These are phyloP conservation scores for Colletotrichum zoysiae DNA, from an alignment of 2,329 filamentous ascomycete genomes.

Conservation along the genomic window DNA sequence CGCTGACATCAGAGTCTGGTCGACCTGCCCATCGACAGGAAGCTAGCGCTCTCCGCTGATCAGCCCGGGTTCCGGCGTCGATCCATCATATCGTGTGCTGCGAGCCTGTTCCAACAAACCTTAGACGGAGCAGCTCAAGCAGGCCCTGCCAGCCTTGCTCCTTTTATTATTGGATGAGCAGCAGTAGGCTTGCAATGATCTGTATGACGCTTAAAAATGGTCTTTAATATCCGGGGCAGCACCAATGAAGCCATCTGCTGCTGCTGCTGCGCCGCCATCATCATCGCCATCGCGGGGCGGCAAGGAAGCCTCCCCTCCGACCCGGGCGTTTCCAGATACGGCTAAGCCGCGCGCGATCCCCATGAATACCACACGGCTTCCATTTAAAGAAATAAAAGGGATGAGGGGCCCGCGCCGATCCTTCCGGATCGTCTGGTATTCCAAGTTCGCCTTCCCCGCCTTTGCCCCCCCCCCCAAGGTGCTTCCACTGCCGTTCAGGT, in stretches of 20 bases:
- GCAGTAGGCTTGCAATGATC: not conserved
- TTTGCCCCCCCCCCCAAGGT: too few relatives aligned
- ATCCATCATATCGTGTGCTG: not conserved
- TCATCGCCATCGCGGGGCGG: not conserved
- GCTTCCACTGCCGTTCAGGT: not conserved
- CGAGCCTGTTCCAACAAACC: not conserved
- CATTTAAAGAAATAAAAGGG: not conserved
- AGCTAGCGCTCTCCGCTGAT: not conserved
- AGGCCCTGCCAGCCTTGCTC: not conserved
- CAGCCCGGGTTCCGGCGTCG: too few relatives aligned
- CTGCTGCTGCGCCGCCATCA: not conserved
- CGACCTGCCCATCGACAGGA: too few relatives aligned
- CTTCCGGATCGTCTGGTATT: not conserved
- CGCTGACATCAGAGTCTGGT: not conserved
- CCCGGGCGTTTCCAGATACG: not conserved
- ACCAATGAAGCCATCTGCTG: not conserved
- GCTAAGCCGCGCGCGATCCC: not conserved
- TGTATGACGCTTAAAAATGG: too few relatives aligned
- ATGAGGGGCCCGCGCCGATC: not conserved
- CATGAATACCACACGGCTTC: not conserved
- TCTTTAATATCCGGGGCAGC: not conserved
- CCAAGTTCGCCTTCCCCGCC: not conserved
- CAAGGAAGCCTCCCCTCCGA: slow-evolving; percentile 3
- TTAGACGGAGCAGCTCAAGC: not conserved
- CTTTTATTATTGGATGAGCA: not conserved